Evolutionary conservation across 805 yeast genomes (phyloP), one percentile per base, ranked within the genome.

Genomic region (Clavispora vitiphila): DNA sequence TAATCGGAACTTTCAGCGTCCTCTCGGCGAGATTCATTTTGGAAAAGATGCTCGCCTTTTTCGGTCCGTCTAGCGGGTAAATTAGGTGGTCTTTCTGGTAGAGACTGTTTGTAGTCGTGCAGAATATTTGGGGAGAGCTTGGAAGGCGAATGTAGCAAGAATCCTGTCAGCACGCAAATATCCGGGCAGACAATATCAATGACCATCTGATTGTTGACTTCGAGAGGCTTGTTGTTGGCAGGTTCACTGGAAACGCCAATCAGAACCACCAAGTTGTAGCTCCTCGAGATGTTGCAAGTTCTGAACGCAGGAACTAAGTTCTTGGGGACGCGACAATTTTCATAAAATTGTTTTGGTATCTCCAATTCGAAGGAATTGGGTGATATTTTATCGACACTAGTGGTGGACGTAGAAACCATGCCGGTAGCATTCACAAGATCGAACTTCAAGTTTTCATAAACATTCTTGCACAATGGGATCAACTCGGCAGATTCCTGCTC

Each of bases 271-370:
- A 77, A 40, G 4, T 51, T 47, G 51, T 78, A 77, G n/a, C 44
- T 48, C 29, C 84, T 64, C 9, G 63, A 53, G 18, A 82, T 67
- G 51, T 79, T 80, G 51, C 86, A 80, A 4, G 80, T 71, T 20
- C 55, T 58, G 55, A 83, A 82, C 15, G 75, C 58, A 2, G 86
- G 85, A 2, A 80, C 62, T 4, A 76, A 59, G 32, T 65, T 50
- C 35, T 67, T 71, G 0, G 84, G 82, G 14, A 77, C 46, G 3
- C 61, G 55, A 34, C 77, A 69, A 45, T 65, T 67, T 20, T 61
- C 49, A 44, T 63, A 72, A 41, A 67, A 55, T 35, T 61, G 52
- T 18, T 46, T 47, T 1, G 80, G 78, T 15, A 75, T 64, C 43
- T 70, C 76, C n/a, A 72, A 46, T 46, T 74, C 78, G 50, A 63